Percentiles rank a stretch among this genome's conserved stretches.
Conservation (phyloP, 2,329 filamentous ascomycete genomes). For the Calonectria crousiana region DNA sequence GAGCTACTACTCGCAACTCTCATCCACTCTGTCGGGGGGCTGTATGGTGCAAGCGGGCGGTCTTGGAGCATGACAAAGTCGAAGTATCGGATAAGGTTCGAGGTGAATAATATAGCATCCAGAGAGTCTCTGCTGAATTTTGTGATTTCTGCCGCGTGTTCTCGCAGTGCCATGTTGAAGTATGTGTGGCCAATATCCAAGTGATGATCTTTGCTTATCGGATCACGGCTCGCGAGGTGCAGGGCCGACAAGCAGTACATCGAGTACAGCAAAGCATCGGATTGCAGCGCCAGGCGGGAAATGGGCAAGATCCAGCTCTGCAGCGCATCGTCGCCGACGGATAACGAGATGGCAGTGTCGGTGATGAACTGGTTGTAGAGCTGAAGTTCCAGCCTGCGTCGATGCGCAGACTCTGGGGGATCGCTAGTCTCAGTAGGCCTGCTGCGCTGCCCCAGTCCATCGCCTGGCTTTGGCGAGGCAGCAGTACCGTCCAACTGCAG, state of each 20-base stretch:
- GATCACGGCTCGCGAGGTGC: background rate
- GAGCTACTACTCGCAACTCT: constrained; percentile 18
- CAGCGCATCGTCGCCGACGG: background rate
- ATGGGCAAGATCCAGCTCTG: background rate
- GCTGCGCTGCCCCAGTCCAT: background rate
- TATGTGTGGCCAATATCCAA: constrained; percentile 7
- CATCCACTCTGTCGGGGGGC: constrained; percentile 20
- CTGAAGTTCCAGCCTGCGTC: constrained; percentile 19
- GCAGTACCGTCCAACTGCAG: background rate
- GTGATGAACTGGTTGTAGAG: constrained; percentile 13
- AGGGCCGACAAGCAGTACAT: constrained; percentile 18
- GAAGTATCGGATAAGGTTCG: constrained; percentile 8
- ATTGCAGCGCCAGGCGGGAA: constrained; percentile 1
- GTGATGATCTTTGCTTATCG: constrained; percentile 5
- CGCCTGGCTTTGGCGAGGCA: background rate
- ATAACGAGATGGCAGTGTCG: constrained; percentile 15
- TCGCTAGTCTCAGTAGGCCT: background rate
- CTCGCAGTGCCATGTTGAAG: constrained; percentile 17
- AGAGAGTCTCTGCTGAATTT: constrained; percentile 7
- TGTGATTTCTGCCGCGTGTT: constrained; percentile 14
- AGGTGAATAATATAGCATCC: constrained; percentile 3
- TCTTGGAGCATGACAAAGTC: constrained; percentile 12
- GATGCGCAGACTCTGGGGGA: constrained; percentile 18
- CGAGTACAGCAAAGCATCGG: constrained; percentile 10
- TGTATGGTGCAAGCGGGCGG: constrained; percentile 9